These are phyloP conservation scores for Calycina marina DNA, from an alignment of 2,329 filamentous ascomycete genomes.

Conservation along the genomic window DNA sequence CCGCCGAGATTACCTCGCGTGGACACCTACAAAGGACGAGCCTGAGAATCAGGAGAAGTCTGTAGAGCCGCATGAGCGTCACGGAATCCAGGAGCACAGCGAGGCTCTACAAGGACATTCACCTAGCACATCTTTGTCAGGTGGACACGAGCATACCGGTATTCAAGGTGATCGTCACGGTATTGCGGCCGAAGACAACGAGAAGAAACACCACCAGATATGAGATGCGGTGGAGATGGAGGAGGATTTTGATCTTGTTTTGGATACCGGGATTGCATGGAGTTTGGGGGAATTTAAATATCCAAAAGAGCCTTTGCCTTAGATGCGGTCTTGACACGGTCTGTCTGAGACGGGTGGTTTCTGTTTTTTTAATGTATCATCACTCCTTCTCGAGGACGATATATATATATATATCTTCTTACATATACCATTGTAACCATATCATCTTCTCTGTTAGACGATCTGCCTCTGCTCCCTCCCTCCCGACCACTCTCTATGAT, in stretches of 20 bases:
- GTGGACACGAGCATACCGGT: conserved; percentile 26
- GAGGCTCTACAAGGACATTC: conserved; percentile 46
- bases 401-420: too few species aligned
- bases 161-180: conserved; percentile 37
- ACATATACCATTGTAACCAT: too few species aligned
- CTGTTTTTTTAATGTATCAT: too few species aligned
- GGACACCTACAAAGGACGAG: conserved; percentile 62
- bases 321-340: too few species aligned
- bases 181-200: conserved; percentile 30
- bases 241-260: neutral
- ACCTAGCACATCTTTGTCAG: conserved; percentile 17
- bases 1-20: conserved; percentile 69
- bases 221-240: conserved; percentile 4
- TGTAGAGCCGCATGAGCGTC: conserved; percentile 47
- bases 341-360: too few species aligned
- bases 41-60: conserved; percentile 37
- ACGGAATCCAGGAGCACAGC: conserved; percentile 58
- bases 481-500: too few species aligned
- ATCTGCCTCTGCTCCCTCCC: too few species aligned
- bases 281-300: neutral
- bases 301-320: too few species aligned
- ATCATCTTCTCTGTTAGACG: too few species aligned
- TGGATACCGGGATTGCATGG: neutral
- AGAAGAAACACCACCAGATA: conserved; percentile 11
- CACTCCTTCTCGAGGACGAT: too few species aligned